phyloP scores from a whole-genome alignment of 2,329 filamentous ascomycete species.

The Alternaria burnsii region DNA sequence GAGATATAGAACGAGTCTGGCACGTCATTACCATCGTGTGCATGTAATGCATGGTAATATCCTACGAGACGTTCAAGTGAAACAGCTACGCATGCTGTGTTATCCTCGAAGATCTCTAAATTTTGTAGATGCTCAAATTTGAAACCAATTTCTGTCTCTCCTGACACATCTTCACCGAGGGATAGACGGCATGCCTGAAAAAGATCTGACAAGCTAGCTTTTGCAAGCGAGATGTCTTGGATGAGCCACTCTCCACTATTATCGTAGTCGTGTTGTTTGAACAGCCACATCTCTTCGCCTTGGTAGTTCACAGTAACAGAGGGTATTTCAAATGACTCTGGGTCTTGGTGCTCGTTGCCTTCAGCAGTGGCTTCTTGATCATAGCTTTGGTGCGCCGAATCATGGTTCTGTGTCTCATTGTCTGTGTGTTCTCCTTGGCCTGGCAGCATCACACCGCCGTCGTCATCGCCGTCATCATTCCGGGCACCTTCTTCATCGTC shows the following conservation, averaged over 20 bases:
- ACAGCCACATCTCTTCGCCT: constrained; percentile 43
- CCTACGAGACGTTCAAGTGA: constrained; percentile 62
- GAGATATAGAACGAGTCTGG: constrained; percentile 67
- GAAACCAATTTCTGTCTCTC: constrained; percentile 61
- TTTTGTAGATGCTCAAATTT: constrained; percentile 51
- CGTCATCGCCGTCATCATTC: constrained; percentile 18
- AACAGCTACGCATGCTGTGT: constrained; percentile 40
- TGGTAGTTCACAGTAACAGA: constrained; percentile 42
- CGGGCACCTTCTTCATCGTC: constrained; percentile 14
- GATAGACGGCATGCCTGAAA: constrained; percentile 64
- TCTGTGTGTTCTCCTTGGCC: constrained; percentile 13
- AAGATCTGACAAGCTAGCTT: constrained; percentile 59
- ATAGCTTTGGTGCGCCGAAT: constrained; percentile 20
- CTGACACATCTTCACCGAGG: constrained; percentile 63
- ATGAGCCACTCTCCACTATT: constrained; percentile 43
- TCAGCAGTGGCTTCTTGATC: constrained; percentile 18
- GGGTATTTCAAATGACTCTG: constrained; percentile 21
- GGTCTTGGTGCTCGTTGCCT: constrained; percentile 16
- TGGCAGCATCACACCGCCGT: constrained; percentile 27
- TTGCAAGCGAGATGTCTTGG: constrained; percentile 34
- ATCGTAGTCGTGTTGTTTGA: constrained; percentile 42
- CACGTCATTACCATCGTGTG: constrained; percentile 64
- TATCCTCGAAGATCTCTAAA: constrained; percentile 45
- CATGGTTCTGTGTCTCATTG: constrained; percentile 9
- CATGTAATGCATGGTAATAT: constrained; percentile 66